Evolutionary conservation across 805 yeast genomes (phyloP).

Genomic region (Wickerhamomyces subpelliculosus): DNA sequence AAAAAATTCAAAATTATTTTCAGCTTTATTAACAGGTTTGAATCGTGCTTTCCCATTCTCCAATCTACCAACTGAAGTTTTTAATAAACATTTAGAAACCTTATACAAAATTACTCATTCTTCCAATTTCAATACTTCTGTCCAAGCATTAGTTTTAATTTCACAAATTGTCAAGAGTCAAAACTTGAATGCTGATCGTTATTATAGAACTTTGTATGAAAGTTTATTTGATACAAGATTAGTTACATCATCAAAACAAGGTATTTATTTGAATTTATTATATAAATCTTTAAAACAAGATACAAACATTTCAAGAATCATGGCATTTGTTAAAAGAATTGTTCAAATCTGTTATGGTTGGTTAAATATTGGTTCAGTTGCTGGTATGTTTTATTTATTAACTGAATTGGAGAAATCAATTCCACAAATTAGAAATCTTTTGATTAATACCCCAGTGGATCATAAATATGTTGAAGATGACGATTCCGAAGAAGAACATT

Average conservation of each 20-base stretch:
- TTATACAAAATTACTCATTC: conserved; percentile 89
- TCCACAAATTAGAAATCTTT: conserved; percentile 63
- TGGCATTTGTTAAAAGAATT: conserved; percentile 88
- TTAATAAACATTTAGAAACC: conserved; percentile 72
- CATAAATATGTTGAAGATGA: conserved; percentile 41
- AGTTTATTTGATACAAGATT: conserved; percentile 80
- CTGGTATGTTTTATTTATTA: conserved; percentile 75
- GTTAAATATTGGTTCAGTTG: conserved; percentile 80
- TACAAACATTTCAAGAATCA: conserved; percentile 49
- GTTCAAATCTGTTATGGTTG: conserved; percentile 80
- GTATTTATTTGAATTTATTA: conserved; percentile 80
- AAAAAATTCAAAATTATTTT: conserved; percentile 73
- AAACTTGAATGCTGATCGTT: conserved; percentile 55
- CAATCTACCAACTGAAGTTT: conserved; percentile 60
- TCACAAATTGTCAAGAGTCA: conserved; percentile 70
- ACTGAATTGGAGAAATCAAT: conserved; percentile 55
- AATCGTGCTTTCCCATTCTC: conserved; percentile 96
- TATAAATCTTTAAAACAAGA: conserved; percentile 80
- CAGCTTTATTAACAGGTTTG: conserved; percentile 89
- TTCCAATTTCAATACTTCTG: conserved; percentile 86
- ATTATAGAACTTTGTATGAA: conserved; percentile 83
- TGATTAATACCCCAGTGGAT: conserved; percentile 47
- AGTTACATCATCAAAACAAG: conserved; percentile 83
- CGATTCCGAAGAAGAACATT: conserved; percentile 34
- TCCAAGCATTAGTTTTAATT: conserved; percentile 84